Percentiles rank a stretch among this genome's conserved stretches.
phyloP scores from a whole-genome alignment of 345 rosid species.

The Citrus maxima region DNA sequence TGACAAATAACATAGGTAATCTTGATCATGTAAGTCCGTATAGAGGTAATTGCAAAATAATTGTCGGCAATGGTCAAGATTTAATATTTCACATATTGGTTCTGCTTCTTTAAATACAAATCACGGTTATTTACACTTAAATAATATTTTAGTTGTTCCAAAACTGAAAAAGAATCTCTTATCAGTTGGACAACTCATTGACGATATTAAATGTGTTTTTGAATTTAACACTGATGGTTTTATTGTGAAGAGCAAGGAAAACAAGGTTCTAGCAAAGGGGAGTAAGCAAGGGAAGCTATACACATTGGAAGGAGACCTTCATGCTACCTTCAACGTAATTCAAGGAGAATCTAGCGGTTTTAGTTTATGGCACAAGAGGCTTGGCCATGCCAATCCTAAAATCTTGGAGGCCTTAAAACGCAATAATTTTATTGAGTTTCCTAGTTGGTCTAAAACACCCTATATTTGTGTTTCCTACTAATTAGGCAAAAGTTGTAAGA shows the following conservation, averaged over 20 bases:
- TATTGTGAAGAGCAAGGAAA: neutral
- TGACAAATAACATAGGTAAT: neutral
- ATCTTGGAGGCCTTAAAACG: too few species aligned
- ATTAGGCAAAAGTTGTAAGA: too few species aligned
- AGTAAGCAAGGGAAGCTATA: neutral
- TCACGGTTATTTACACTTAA: neutral
- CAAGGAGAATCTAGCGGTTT: too few species aligned
- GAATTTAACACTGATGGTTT: neutral
- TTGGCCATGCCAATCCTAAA: neutral
- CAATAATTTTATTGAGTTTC: too few species aligned
- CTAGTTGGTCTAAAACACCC: too few species aligned
- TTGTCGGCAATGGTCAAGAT: neutral
- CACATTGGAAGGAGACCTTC: neutral
- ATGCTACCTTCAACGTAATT: too few species aligned
- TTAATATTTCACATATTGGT: neutral
- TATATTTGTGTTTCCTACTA: neutral
- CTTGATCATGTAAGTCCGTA: neutral
- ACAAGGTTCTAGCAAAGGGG: too few species aligned
- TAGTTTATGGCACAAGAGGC: neutral
- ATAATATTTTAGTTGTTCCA: neutral
- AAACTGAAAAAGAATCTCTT: neutral
- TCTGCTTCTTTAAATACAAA: neutral
- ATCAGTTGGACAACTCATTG: neutral
- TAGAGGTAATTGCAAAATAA: neutral
- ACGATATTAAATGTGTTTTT: neutral